phyloP scores from a whole-genome alignment of 208 protist species.

The Blechomonas ayalai region DNA sequence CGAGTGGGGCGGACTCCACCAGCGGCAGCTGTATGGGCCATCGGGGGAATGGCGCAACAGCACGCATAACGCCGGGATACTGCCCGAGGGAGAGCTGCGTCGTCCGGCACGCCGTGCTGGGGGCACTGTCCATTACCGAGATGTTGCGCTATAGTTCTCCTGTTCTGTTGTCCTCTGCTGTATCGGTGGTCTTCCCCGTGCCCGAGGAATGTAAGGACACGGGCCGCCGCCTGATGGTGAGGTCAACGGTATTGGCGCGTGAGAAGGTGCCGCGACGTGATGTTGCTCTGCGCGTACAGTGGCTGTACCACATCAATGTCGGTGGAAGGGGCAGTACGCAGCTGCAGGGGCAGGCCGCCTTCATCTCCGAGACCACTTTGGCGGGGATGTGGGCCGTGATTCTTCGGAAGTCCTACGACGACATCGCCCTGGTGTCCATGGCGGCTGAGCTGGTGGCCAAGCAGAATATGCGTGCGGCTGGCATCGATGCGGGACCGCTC shows the following conservation, averaged over 20 bases:
- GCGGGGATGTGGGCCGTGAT: slow-evolving; percentile 10
- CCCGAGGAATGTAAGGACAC: slow-evolving; percentile 4
- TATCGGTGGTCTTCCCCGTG: slow-evolving; percentile 4
- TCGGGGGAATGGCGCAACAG: not conserved
- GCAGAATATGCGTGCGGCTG: slow-evolving; percentile 1
- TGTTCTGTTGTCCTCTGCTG: slow-evolving; percentile 18
- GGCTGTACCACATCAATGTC: slow-evolving; percentile 27
- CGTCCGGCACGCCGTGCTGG: slow-evolving; percentile 16
- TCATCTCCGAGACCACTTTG: slow-evolving; percentile 3
- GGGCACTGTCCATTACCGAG: slow-evolving; percentile 11
- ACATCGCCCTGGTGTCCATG: slow-evolving; percentile 15
- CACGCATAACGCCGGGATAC: not conserved
- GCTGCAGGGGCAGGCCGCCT: slow-evolving; percentile 6
- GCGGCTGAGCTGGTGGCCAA: slow-evolving; percentile 17
- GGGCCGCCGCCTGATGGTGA: slow-evolving; percentile 6
- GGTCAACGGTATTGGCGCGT: slow-evolving; percentile 6
- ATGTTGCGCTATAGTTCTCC: slow-evolving; percentile 15
- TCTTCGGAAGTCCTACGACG: slow-evolving; percentile 15
- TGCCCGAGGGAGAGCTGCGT: not conserved
- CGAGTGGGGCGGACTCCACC: not conserved
- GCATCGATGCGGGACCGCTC: slow-evolving; percentile 4
- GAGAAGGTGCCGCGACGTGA: slow-evolving; percentile 5
- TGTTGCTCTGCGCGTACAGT: slow-evolving; percentile 12
- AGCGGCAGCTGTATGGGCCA: not conserved
- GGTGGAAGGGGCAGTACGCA: slow-evolving; percentile 4